These are phyloP conservation scores for Globisporangium parvum DNA, from an alignment of 352 stramenopile genomes.

Conservation along the genomic window DNA sequence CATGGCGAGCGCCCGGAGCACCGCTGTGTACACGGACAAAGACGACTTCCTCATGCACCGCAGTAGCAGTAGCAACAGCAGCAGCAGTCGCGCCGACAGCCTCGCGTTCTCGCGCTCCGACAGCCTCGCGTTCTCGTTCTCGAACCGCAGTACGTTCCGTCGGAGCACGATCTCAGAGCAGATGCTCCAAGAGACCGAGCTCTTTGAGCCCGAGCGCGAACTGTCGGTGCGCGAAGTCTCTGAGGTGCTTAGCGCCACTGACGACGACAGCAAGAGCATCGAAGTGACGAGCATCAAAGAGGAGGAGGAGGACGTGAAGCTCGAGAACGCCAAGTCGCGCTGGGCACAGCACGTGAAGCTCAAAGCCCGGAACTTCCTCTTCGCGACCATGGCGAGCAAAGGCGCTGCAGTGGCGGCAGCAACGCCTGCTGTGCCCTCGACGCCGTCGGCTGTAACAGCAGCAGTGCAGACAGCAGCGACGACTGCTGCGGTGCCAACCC, in stretches of 20 bases:
- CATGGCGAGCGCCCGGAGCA: constrained; percentile 71
- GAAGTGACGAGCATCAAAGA: constrained; percentile 84
- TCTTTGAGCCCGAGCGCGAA: constrained; percentile 78
- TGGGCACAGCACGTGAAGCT: constrained; percentile 86
- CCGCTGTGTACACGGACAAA: constrained; percentile 63
- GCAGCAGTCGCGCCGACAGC: constrained; percentile 22
- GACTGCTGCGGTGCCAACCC: constrained; percentile 17
- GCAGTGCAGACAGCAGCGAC: neutral
- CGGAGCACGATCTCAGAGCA: constrained; percentile 78
- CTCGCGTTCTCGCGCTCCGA: constrained; percentile 45
- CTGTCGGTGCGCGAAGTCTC: constrained; percentile 67
- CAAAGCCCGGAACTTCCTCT: constrained; percentile 73
- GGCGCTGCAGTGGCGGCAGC: constrained; percentile 6
- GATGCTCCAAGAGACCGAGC: constrained; percentile 79
- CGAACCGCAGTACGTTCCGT: constrained; percentile 71
- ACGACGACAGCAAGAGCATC: constrained; percentile 59
- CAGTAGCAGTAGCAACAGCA: constrained; percentile 8
- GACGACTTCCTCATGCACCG: constrained; percentile 45
- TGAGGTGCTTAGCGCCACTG: constrained; percentile 60
- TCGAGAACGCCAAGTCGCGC: constrained; percentile 74
- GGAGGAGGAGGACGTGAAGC: constrained; percentile 77
- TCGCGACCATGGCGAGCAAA: constrained; percentile 40
- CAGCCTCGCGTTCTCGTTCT: constrained; percentile 57
- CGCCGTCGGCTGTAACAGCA: too few relatives aligned
- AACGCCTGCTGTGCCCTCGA: constrained; percentile 1